phyloP scores from a whole-genome alignment of 2,329 filamentous ascomycete genomes.

The Biscogniauxia marginata region DNA sequence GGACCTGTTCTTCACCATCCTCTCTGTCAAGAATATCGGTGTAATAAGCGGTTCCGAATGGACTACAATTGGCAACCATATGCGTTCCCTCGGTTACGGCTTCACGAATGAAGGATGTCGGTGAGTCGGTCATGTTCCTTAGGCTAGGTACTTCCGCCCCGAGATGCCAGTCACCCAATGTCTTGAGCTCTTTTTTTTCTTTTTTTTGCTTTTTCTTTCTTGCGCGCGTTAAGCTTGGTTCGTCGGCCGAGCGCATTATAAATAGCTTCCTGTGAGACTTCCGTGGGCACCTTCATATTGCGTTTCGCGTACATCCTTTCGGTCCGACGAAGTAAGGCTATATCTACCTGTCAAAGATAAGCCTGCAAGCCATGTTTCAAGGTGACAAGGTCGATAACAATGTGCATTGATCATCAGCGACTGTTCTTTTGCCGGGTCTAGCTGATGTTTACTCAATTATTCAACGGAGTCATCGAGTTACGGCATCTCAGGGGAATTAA shows the following conservation, averaged over 20 bases:
- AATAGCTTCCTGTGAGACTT: neutral
- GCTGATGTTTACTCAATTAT: neutral
- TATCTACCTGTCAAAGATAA: neutral
- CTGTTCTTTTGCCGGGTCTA: neutral
- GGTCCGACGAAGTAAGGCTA: neutral
- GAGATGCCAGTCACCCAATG: too few species aligned
- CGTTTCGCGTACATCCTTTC: neutral
- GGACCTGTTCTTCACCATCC: conserved; percentile 62
- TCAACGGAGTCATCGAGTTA: neutral
- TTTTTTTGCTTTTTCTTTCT: conserved; percentile 1
- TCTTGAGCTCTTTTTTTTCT: conserved; percentile 1
- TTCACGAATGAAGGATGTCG: conserved; percentile 65
- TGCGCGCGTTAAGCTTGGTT: neutral
- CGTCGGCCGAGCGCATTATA: neutral
- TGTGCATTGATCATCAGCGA: neutral
- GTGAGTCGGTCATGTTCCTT: conserved; percentile 42
- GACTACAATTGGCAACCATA: conserved; percentile 60
- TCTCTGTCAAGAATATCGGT: conserved; percentile 62
- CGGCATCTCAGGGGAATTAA: conserved; percentile 1
- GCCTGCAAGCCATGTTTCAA: neutral
- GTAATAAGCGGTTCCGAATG: conserved; percentile 63
- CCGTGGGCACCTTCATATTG: neutral
- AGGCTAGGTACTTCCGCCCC: too few species aligned
- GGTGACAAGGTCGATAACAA: neutral
- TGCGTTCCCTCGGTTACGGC: conserved; percentile 58